Percentiles rank a stretch among this genome's conserved stretches.
Evolutionary conservation across 345 rosid genomes (phyloP).

Genomic region (Pseudoturritis turrita): DNA sequence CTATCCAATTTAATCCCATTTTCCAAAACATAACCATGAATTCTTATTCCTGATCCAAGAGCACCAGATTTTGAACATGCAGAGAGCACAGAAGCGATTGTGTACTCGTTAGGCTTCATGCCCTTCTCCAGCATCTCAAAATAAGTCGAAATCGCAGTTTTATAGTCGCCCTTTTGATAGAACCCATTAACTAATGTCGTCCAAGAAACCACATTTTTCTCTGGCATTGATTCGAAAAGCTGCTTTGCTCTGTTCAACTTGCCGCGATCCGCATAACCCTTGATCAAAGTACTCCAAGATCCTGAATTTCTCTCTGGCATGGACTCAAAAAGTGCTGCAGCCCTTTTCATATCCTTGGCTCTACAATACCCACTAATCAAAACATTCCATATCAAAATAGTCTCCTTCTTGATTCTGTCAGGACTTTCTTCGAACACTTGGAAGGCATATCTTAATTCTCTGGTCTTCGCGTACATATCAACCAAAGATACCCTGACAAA

Average conservation of each 20-base stretch:
- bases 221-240: conserved; percentile 47
- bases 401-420: conserved; percentile 28
- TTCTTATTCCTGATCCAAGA: conserved; percentile 44
- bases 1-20: conserved; percentile 40
- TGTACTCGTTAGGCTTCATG: conserved; percentile 43
- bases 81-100: conserved; percentile 52
- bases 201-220: conserved; percentile 54
- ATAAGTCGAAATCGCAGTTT: conserved; percentile 45
- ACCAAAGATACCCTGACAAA: conserved; percentile 48
- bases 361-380: conserved; percentile 56
- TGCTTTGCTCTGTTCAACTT: conserved; percentile 36
- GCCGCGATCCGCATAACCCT: conserved; percentile 45
- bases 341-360: conserved; percentile 41
- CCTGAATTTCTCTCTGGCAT: conserved; percentile 47
- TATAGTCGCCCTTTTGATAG: conserved; percentile 35
- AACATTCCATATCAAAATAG: conserved; percentile 58
- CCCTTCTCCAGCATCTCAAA: conserved; percentile 50
- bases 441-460: conserved; percentile 25
- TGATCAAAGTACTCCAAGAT: conserved; percentile 59
- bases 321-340: conserved; percentile 39
- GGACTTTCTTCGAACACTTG: conserved; percentile 68
- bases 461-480: conserved; percentile 50
- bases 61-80: conserved; percentile 66
- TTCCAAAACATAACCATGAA: conserved; percentile 42
- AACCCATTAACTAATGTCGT: conserved; percentile 52